Conservation (phyloP, 108 stramenopile genomes). For the Conticribra guillardii region DNA sequence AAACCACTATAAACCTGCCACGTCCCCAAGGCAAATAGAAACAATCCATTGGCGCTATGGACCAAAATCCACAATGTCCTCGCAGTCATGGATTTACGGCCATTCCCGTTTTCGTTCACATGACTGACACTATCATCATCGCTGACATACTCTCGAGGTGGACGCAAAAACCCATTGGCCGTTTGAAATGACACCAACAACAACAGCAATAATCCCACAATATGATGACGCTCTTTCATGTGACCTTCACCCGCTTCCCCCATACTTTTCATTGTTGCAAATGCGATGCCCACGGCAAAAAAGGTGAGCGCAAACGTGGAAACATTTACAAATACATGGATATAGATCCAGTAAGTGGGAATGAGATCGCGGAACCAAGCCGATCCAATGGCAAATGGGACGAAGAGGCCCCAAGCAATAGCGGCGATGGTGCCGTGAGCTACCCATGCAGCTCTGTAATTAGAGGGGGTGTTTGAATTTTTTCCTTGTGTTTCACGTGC, state of each 20-base stretch:
- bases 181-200: constrained; percentile 50
- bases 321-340: constrained; percentile 66
- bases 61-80: constrained; percentile 50
- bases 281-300: constrained; percentile 39
- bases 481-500: background rate
- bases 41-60: constrained; percentile 46
- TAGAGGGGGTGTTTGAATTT: background rate
- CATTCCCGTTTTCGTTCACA: constrained; percentile 7
- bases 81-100: constrained; percentile 19
- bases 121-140: constrained; percentile 15
- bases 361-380: constrained; percentile 61
- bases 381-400: constrained; percentile 55
- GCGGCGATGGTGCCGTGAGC: constrained; percentile 59
- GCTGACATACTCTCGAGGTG: constrained; percentile 38
- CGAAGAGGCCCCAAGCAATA: constrained; percentile 45
- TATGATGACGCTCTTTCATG: constrained; percentile 57
- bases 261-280: constrained; percentile 21
- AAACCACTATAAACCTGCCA: constrained; percentile 59
- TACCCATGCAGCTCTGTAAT: constrained; percentile 9
- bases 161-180: constrained; percentile 46
- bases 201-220: constrained; percentile 49
- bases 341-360: constrained; percentile 63
- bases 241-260: constrained; percentile 46
- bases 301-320: constrained; percentile 39
- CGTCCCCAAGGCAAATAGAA: constrained; percentile 37